Conservation (phyloP, 129 eudicot genomes). For the Oenanthe sinensis region DNA sequence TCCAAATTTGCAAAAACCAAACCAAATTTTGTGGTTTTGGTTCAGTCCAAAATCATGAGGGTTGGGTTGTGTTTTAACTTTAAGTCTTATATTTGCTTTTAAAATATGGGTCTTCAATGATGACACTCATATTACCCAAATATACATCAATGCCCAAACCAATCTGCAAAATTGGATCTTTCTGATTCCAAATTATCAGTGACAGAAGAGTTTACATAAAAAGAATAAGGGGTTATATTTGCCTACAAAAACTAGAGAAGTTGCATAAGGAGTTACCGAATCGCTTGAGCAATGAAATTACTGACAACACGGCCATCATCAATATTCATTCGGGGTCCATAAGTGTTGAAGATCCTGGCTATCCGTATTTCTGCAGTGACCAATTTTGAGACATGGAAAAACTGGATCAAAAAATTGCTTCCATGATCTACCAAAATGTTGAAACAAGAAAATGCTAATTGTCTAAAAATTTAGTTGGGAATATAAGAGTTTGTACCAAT, state of each 20-base stretch:
- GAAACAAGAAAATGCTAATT: not conserved
- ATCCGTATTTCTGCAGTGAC: slow-evolving; percentile 57
- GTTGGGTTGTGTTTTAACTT: not conserved
- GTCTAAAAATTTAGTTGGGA: not conserved
- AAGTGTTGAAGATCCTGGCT: slow-evolving; percentile 84
- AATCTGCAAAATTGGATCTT: not conserved
- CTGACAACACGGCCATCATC: slow-evolving; percentile 94
- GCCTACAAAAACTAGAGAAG: not conserved
- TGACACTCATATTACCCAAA: not conserved
- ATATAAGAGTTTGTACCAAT: slow-evolving; percentile 29
- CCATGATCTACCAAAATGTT: not conserved
- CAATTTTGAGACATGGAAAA: not conserved
- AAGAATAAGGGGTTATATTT: not conserved
- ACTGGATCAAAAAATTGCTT: not conserved
- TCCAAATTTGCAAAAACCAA: not conserved
- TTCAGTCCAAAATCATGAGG: not conserved
- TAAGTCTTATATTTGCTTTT: not conserved
- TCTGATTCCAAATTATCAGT: not conserved
- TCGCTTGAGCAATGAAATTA: slow-evolving; percentile 84
- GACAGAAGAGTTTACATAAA: not conserved
- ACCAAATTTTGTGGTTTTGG: not conserved
- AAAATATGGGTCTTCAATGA: no score
- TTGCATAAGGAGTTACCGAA: slow-evolving; percentile 37
- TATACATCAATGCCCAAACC: not conserved
- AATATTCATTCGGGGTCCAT: slow-evolving; percentile 88